phyloP scores from a whole-genome alignment of 768 basidiomycete species.

The Mycena polygramma region DNA sequence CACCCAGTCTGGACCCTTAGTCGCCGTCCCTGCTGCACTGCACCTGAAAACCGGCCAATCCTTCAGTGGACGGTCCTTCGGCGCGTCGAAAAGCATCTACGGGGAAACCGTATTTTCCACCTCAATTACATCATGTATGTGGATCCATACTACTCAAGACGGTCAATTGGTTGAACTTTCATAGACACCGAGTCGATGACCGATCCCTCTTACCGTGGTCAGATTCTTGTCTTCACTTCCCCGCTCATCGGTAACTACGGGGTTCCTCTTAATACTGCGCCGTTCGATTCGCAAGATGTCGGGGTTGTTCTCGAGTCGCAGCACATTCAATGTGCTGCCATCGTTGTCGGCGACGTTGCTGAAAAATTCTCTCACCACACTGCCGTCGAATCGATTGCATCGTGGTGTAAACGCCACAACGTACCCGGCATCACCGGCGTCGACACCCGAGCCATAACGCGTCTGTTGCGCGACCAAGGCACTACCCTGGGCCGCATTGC shows the following conservation, averaged over 20 bases:
- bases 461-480: slow-evolving; percentile 94
- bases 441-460: slow-evolving; percentile 97
- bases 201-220: slow-evolving; percentile 97
- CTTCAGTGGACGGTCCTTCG: slow-evolving; percentile 91
- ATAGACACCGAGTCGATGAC: slow-evolving; percentile 99
- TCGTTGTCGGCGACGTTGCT: slow-evolving; percentile 95
- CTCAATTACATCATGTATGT: slow-evolving; percentile 96
- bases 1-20: slow-evolving; percentile 67
- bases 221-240: slow-evolving; percentile 98
- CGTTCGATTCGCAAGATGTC: slow-evolving; percentile 80
- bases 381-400: slow-evolving; percentile 91
- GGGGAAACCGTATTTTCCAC: slow-evolving; percentile 99
- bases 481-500: slow-evolving; percentile 95
- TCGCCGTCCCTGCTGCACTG: slow-evolving; percentile 79
- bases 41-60: slow-evolving; percentile 96
- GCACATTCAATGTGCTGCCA: slow-evolving; percentile 90
- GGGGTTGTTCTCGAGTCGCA: slow-evolving; percentile 92
- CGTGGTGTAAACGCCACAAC: slow-evolving; percentile 92
- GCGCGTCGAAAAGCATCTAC: slow-evolving; percentile 86
- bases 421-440: slow-evolving; percentile 97
- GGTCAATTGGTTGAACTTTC: slow-evolving; percentile 21
- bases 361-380: slow-evolving; percentile 95
- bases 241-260: slow-evolving; percentile 99
- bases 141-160: slow-evolving; percentile 13
- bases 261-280: slow-evolving; percentile 85